These are phyloP conservation scores for Globisporangium paddicum DNA, from an alignment of 352 stramenopile genomes.

Conservation along the genomic window DNA sequence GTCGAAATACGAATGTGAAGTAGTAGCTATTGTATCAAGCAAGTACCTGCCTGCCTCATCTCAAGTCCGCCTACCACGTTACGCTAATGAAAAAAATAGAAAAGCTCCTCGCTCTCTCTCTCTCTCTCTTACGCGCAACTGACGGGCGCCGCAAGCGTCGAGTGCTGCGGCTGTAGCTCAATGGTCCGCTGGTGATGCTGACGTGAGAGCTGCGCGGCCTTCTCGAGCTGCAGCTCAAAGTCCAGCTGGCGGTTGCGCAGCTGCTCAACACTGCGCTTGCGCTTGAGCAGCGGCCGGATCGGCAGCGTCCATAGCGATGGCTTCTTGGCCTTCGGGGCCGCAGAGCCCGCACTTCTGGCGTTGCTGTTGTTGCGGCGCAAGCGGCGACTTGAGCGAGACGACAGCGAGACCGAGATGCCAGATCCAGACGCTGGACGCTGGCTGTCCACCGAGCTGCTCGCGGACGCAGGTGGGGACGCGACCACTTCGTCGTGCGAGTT, in stretches of 20 bases:
- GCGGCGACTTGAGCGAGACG: constrained; percentile 8
- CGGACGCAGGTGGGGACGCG: constrained; percentile 19
- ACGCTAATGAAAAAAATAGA: constrained; percentile 4
- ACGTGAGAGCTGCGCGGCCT: constrained; percentile 24
- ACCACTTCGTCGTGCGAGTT: neutral
- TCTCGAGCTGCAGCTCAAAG: constrained; percentile 28
- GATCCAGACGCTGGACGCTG: constrained; percentile 3
- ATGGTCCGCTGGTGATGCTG: constrained; percentile 17
- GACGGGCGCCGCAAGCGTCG: constrained; percentile 9
- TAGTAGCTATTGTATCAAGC: constrained; percentile 8
- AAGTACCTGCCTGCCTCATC: no score
- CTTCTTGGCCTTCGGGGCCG: constrained; percentile 22
- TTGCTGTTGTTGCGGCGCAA: constrained; percentile 12
- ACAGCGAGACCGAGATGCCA: constrained; percentile 11
- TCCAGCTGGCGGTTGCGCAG: constrained; percentile 47
- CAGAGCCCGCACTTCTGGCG: neutral
- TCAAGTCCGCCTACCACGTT: constrained; percentile 1
- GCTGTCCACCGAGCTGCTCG: constrained; percentile 7
- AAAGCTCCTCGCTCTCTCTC: neutral
- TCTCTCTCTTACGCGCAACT: neutral
- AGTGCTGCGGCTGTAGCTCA: constrained; percentile 34
- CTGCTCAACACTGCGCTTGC: constrained; percentile 42
- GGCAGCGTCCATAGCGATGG: constrained; percentile 37
- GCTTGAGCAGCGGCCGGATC: constrained; percentile 42
- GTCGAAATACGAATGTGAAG: neutral